Conservation (phyloP, 1,284 basidiomycete species). For the Marasmius tenuissimus region DNA sequence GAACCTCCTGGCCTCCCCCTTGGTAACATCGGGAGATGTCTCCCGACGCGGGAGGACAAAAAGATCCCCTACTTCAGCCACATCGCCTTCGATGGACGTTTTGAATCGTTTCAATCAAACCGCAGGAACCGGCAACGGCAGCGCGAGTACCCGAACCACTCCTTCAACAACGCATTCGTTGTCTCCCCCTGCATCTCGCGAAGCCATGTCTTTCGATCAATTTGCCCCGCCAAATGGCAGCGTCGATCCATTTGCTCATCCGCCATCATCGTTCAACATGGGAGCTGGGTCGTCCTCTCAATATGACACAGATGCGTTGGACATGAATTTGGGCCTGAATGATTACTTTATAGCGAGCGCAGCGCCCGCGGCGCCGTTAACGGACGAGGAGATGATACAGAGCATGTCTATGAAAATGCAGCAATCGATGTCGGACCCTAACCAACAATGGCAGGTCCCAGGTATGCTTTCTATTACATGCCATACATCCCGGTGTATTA, state of each 20-base stretch:
- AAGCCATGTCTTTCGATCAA: constrained; percentile 47
- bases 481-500: background rate
- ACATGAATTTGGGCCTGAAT: background rate
- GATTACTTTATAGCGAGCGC: background rate
- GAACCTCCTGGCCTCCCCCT: constrained; percentile 57
- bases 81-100: background rate
- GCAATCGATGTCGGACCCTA: constrained; percentile 8
- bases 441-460: constrained; percentile 8
- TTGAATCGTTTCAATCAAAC: constrained; percentile 4
- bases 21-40: background rate
- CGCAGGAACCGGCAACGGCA: constrained; percentile 34
- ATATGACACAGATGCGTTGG: background rate
- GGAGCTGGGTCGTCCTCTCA: background rate
- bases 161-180: constrained; percentile 35
- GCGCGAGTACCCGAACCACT: constrained; percentile 30
- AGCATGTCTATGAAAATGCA: constrained; percentile 5
- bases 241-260: constrained; percentile 9
- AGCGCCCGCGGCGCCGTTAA: background rate
- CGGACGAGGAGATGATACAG: constrained; percentile 9
- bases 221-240: constrained; percentile 35
- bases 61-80: background rate
- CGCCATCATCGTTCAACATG: background rate
- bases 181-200: constrained; percentile 39
- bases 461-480: background rate
- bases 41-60: background rate